Evolutionary conservation across 2,329 filamentous ascomycete genomes (phyloP).

Genomic region (Botrytis deweyae): DNA sequence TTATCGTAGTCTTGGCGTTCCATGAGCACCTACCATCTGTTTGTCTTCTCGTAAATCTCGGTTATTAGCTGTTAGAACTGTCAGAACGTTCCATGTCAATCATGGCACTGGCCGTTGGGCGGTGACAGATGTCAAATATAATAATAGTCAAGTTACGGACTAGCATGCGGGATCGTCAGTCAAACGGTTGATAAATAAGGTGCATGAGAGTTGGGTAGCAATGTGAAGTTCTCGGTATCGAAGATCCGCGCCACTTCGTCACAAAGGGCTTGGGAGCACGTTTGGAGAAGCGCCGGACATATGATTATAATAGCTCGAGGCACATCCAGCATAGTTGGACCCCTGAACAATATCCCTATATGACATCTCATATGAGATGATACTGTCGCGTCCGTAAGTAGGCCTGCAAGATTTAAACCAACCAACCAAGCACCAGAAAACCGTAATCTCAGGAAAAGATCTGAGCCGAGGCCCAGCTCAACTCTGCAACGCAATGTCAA

Average conservation of each 20-base stretch:
- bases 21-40: slow-evolving; percentile 12
- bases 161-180: neutral
- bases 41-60: slow-evolving; percentile 10
- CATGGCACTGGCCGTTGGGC: neutral
- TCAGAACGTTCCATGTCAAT: neutral
- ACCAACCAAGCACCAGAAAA: neutral
- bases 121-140: neutral
- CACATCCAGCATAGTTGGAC: slow-evolving; percentile 8
- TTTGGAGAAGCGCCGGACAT: slow-evolving; percentile 17
- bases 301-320: neutral
- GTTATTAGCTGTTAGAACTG: neutral
- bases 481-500: neutral
- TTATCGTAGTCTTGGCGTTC: slow-evolving; percentile 2
- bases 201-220: slow-evolving; percentile 2
- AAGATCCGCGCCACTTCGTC: slow-evolving; percentile 8
- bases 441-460: neutral
- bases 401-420: slow-evolving; percentile 2
- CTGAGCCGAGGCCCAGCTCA: slow-evolving; percentile 3
- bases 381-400: slow-evolving; percentile 17
- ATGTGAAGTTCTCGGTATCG: neutral
- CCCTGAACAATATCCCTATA: slow-evolving; percentile 10
- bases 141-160: neutral
- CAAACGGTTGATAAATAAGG: neutral
- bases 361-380: slow-evolving; percentile 21
- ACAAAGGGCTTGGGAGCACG: neutral